Conservation (phyloP, 805 yeast genomes). For the Suhomyces kilbournensis region DNA sequence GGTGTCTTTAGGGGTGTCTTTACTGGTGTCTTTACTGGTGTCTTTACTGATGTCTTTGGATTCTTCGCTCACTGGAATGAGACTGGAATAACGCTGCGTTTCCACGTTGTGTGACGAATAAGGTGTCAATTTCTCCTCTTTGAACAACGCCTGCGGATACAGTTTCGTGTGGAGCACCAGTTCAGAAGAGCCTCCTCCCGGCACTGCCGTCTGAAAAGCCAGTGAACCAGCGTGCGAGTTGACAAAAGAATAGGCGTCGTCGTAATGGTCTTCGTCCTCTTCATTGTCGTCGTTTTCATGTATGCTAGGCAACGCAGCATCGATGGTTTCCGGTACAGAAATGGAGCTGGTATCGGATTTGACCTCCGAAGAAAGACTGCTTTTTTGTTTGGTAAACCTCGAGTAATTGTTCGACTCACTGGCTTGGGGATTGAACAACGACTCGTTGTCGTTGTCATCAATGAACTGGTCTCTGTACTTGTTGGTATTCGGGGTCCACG, state of each 20-base stretch:
- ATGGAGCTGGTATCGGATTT: slow-evolving; percentile 22
- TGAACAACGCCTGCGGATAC: slow-evolving; percentile 18
- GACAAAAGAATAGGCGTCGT: background rate
- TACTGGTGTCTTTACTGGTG: no score
- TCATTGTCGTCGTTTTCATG: slow-evolving; percentile 22
- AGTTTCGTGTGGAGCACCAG: slow-evolving; percentile 24
- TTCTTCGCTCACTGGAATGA: slow-evolving; percentile 13
- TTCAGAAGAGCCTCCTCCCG: slow-evolving; percentile 9
- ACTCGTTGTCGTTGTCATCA: slow-evolving; percentile 41
- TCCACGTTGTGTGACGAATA: slow-evolving; percentile 3
- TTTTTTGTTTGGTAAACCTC: slow-evolving; percentile 31
- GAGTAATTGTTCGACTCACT: slow-evolving; percentile 21
- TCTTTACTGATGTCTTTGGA: no score
- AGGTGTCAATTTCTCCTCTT: slow-evolving; percentile 28
- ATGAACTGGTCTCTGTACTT: slow-evolving; percentile 49
- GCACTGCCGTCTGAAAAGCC: background rate
- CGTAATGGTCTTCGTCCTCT: slow-evolving; percentile 1
- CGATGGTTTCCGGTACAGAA: slow-evolving; percentile 42
- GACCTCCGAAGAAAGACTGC: slow-evolving; percentile 14
- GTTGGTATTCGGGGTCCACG: slow-evolving; percentile 60
- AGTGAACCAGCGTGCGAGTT: background rate
- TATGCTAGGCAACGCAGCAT: slow-evolving; percentile 37
- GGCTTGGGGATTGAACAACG: slow-evolving; percentile 20
- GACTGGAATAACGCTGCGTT: slow-evolving; percentile 24
- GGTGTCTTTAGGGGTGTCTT: no score